These are phyloP conservation scores for Fonsecaea erecta DNA, from an alignment of 2,329 filamentous ascomycete species.

Conservation along the genomic window DNA sequence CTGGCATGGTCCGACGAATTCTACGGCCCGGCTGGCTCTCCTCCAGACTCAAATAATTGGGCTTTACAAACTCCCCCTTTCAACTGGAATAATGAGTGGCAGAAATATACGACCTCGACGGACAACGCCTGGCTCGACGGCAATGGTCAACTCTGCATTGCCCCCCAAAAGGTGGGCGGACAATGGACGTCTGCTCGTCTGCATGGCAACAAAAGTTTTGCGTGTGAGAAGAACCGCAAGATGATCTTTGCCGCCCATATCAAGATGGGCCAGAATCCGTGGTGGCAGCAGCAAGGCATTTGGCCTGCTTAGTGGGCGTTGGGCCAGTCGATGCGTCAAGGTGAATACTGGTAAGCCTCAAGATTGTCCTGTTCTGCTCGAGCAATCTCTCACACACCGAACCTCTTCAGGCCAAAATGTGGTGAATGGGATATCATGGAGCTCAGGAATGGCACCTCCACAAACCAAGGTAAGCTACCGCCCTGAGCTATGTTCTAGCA, in stretches of 20 bases:
- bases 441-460: background rate
- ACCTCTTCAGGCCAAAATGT: background rate
- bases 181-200: slow-evolving; percentile 4
- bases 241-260: slow-evolving; percentile 5
- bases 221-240: slow-evolving; percentile 2
- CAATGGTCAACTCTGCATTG: background rate
- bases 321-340: background rate
- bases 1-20: slow-evolving; percentile 2
- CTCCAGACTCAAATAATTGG: background rate
- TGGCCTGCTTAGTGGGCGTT: slow-evolving; percentile 6
- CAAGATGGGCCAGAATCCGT: slow-evolving; percentile 4
- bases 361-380: background rate
- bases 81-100: background rate
- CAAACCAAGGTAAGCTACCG: background rate
- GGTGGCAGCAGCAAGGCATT: slow-evolving; percentile 1
- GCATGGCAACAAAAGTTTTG: background rate
- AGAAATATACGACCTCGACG: slow-evolving; percentile 2
- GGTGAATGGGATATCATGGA: slow-evolving; percentile 4
- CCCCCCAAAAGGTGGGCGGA: background rate
- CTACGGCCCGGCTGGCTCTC: background rate
- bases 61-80: background rate
- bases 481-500: background rate
- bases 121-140: background rate
- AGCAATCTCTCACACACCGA: background rate
- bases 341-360: background rate